Base-by-base conservation (phyloP, 768 basidiomycete genomes). In the Daedaleopsis sinensis region DNA sequence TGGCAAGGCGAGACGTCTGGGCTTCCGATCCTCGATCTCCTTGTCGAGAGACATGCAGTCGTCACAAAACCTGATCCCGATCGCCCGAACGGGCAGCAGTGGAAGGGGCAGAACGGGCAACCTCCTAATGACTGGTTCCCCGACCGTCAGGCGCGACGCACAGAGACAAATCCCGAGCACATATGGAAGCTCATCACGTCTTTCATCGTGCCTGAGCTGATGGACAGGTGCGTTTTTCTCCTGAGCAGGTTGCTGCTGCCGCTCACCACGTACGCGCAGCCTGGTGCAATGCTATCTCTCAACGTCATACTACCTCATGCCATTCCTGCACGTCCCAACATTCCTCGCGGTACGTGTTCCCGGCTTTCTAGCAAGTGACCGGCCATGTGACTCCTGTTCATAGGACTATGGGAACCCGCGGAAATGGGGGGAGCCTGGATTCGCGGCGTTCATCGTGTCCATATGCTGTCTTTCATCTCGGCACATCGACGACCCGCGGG, bases 1-100 rank as follows among this genome's bases (percentile, higher is more conserved):
- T 94, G 92, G 92, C 92, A 94, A 76, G 94, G 95, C 35, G 94
- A 96, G 68, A 93, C 93, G 0, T 96, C 94, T 4, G 94, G 95
- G 24, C 82, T 96, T 0, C 95, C 95, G 6, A 83, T 96, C 5
- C 83, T 96, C 27, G 92, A 96, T 72, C 76, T 93, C 9, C 78
- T 97, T 27, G 84, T 93, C 32, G 93, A 94, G 70, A 82, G 85
- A 38, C 87, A 89, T 65, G 75, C 79, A 7, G 73, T 77, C 11
- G 69, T 76, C 13, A 64, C 68, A 59, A 77, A 76, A 72, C 56
- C 66, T 66, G 78, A 71, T 62, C 78, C 70, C 18, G 73, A 73
- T 32, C 60, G 62, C 43, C 63, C 58, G 49, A 65, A 65, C 11
- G 67, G 50, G 53, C 59, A 49, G 23, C 67, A 69, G 11, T 65